A percentile compares a stretch with the other conserved stretches of the same genome.
Conservation (phyloP, 2,329 filamentous ascomycete species). For the Dothiorella sarmentorum region DNA sequence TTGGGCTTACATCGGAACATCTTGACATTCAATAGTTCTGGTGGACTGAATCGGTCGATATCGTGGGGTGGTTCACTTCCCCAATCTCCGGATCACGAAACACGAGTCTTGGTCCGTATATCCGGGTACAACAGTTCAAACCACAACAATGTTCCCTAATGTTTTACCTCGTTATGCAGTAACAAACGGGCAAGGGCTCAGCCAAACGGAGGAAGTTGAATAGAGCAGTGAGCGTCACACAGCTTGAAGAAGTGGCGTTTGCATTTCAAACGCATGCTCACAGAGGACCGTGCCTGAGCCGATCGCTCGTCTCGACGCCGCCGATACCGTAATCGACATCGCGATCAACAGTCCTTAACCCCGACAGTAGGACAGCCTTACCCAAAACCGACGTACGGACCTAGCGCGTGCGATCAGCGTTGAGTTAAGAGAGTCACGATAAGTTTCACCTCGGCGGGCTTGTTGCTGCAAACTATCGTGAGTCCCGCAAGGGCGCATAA, state of each 20-base stretch:
- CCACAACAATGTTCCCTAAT: too few species aligned
- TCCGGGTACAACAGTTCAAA: too few species aligned
- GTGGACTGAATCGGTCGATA: neutral
- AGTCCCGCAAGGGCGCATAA: neutral
- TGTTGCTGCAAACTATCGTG: neutral
- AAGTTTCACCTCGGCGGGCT: neutral
- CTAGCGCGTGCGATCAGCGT: neutral
- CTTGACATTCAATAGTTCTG: neutral
- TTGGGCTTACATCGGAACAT: neutral
- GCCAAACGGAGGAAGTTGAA: neutral
- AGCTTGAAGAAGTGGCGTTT: neutral
- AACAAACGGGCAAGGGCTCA: neutral
- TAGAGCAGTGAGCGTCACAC: neutral
- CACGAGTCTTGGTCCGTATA: neutral
- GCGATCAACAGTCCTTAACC: neutral
- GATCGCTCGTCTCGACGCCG: neutral
- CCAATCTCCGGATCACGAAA: conserved; percentile 12
- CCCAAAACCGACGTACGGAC: conserved; percentile 1
- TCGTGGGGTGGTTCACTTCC: neutral
- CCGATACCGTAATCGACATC: conserved; percentile 2
- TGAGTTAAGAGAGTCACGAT: neutral
- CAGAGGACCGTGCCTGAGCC: neutral
- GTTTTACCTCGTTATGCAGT: too few species aligned
- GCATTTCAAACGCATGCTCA: neutral
- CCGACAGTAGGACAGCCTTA: neutral